A percentile compares a stretch with the other conserved stretches of the same genome.
Evolutionary conservation across 192 early-diverging fungal genomes (phyloP).

Genomic region (Martensiomyces pterosporus): DNA sequence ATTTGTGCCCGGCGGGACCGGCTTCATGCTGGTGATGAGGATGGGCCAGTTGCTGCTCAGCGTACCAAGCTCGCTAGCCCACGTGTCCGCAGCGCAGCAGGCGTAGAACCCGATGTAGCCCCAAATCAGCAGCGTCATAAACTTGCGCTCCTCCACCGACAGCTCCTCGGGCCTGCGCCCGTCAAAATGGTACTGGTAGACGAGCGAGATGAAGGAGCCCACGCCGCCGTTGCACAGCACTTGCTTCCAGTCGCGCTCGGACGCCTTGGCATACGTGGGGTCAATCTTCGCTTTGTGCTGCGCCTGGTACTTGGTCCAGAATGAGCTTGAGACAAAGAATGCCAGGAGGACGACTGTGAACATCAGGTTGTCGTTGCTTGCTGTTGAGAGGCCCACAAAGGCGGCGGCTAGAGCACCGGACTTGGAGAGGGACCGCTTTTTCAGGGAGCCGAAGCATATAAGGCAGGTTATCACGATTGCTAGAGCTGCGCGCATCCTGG

Average conservation of each 20-base stretch:
- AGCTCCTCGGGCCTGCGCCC: conserved; percentile 24
- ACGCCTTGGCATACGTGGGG: conserved; percentile 40
- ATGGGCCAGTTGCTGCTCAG: conserved; percentile 68
- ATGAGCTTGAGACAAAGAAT: conserved; percentile 68
- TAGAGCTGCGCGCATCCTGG: conserved; percentile 31
- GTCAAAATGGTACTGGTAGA: conserved; percentile 43
- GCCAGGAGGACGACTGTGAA: conserved; percentile 65
- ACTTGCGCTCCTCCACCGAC: conserved; percentile 9
- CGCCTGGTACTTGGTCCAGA: conserved; percentile 53
- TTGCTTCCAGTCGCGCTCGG: conserved; percentile 56
- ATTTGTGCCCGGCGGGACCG: conserved; percentile 89
- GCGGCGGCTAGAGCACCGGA: conserved; percentile 72
- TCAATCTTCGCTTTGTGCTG: conserved; percentile 39
- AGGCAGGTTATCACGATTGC: conserved; percentile 23
- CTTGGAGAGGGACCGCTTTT: conserved; percentile 64
- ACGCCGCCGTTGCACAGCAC: conserved; percentile 57
- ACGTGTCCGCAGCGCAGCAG: conserved; percentile 69
- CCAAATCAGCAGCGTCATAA: conserved; percentile 50
- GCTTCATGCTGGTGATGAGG: conserved; percentile 73
- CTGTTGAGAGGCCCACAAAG: conserved; percentile 69
- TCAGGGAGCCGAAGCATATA: conserved; percentile 35
- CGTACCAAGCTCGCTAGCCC: conserved; percentile 87
- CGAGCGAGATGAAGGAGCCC: conserved; percentile 35
- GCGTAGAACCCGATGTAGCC: conserved; percentile 60
- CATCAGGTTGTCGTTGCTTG: conserved; percentile 58